Evolutionary conservation across 345 rosid genomes (phyloP), one percentile per base, ranked within the genome.

Genomic region (Populus simonii): DNA sequence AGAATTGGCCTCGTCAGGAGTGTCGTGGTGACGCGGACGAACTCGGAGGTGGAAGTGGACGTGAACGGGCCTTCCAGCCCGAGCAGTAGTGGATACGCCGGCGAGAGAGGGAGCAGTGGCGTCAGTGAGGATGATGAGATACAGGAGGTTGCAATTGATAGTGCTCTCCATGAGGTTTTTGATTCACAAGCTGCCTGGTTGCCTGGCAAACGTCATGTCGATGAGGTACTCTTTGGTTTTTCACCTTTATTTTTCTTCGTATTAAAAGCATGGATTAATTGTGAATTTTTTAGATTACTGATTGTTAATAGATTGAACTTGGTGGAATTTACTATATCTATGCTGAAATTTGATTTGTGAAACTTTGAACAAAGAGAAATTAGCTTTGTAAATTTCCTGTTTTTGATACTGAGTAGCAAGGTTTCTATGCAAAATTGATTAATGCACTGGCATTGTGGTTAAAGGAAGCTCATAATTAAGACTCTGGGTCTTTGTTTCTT

Each of bases 21-120:
- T 59, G 81, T 73, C 22, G 75, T 66, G 27, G 78, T 82, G 82
- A 38, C 79, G 74, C 83, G 87, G 84, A 80, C 74, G 80, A 89
- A 85, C 72, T 84, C 85, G 80, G 93, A 86, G 79, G 75, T 86
- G 57, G 92, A 90, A 80, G 89, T 84, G 82, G 94, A 86, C 45
- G 87, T 84, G 82, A 92, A 86, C 45, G 87, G 83, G 71, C 90
- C 87, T 72, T 78, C 86, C 45, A 93, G 97, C 79, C 95, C 99
- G 27, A 90, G 93, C 66, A 96, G 97, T 71, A 93, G 99, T 43
- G 98, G 99, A 12, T 96, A 93, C 73, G 99, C 93, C 4, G 98
- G 94, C 33, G 98, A 86, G 89, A 90, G 95, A 89, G 98, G 98
- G 63, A 96, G 94, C 59, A 92, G 97, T 82, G 85, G 93, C 23